Conservation (phyloP, 257 asterid species). For the Salvia splendens region DNA sequence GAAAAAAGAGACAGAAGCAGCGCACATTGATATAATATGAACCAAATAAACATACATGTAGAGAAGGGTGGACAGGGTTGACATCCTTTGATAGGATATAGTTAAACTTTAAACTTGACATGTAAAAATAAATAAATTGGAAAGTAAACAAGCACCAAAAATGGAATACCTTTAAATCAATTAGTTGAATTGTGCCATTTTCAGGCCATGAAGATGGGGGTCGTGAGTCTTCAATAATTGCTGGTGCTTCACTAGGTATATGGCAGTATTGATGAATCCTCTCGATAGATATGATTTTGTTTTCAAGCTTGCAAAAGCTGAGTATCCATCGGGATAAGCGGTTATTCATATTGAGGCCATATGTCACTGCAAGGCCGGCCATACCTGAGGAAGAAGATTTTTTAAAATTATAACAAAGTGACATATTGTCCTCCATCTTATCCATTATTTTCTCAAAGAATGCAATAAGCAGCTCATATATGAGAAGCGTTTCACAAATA, state of each 20-base stretch:
- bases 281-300: conserved; percentile 91
- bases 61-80: no score
- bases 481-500: not conserved
- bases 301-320: conserved; percentile 98
- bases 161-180: conserved; percentile 76
- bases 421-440: not conserved
- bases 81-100: no score
- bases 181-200: conserved; percentile 72
- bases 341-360: conserved; percentile 92
- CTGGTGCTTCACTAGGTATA: conserved; percentile 94
- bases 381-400: conserved; percentile 40
- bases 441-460: not conserved
- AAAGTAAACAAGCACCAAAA: conserved; percentile 15
- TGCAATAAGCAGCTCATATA: conserved; percentile 2
- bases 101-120: conserved; percentile 1
- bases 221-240: conserved; percentile 61
- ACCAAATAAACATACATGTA: no score
- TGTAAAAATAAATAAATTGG: not conserved
- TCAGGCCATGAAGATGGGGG: conserved; percentile 91
- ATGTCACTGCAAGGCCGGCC: conserved; percentile 99
- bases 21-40: no score
- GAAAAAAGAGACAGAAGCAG: no score
- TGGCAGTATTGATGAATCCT: conserved; percentile 93
- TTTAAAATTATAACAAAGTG: no score
- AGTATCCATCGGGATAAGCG: conserved; percentile 98